Evolutionary conservation across 352 stramenopile genomes (phyloP), one percentile per base, ranked within the genome.

Genomic region (Globisporangium camurandrum): DNA sequence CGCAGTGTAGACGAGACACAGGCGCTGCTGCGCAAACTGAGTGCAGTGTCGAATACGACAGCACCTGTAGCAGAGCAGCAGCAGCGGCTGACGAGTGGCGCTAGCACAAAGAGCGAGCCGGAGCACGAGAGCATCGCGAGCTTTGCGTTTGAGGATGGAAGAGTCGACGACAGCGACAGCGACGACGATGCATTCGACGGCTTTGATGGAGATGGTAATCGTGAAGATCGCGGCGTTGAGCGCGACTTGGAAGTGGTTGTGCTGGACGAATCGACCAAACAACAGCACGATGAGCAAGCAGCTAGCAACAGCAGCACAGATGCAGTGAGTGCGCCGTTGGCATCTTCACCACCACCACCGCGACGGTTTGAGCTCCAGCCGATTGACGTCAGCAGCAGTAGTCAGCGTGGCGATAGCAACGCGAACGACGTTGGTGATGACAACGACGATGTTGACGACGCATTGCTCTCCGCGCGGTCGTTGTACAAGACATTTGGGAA

Each of bases 401-500:
- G n/a, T n/a, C n/a, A n/a, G n/a, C 14, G 37, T 5, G 20, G 38
- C 7, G 14, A 58, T 17, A 49, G 57, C 0, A 28, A 44, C 23
- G 44, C 48, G n/a, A 23, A 46, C 4, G 62, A 56, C 10, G 33
- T 34, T 4, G 46, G 41, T 8, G 23, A 30, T 9, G 53, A 62
- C 1, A 59, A 69, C 0, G 57, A 67, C 28, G 64, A 66, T n/a
- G 61, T 77, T 4, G 69, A 75, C 17, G 68, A 64, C 19, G 50
- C 56, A 47, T 48, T 75, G 26, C 36, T 74, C n/a, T 78, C 65
- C 0, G 68, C 68, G 9, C 67, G 68, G 0, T 52, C 58, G 31
- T 47, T 78, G 31, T 81, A 72, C 50, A 63, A 70, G 23, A 51
- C 53, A 26, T 76, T 74, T 12, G 67, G 75, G 20, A 76, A 67